These are phyloP conservation scores for Tuctoria greenei DNA, from an alignment of 176 grass and related monocot species.

Conservation along the genomic window DNA sequence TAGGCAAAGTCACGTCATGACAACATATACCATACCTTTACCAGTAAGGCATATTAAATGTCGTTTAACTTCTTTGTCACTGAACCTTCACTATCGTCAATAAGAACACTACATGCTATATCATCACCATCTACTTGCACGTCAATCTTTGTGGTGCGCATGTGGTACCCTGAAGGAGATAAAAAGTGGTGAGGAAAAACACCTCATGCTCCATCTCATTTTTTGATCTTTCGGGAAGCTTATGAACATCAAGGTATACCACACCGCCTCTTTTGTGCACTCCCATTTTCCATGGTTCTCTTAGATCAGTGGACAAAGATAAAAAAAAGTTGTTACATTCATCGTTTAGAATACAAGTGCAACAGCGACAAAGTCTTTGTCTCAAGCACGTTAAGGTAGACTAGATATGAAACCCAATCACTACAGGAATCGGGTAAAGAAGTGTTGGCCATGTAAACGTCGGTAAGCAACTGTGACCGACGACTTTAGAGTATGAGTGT, in stretches of 20 bases:
- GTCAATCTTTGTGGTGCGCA: not conserved
- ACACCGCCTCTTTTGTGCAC: conserved; percentile 91
- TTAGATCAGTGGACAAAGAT: conserved; percentile 76
- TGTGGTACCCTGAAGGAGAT: not conserved
- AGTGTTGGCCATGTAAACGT: no score
- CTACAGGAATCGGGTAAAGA: no score
- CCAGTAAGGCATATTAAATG: not conserved
- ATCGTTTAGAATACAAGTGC: conserved; percentile 27
- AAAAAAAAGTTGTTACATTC: conserved; percentile 11
- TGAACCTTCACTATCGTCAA: not conserved
- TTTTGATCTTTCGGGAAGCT: conserved; percentile 87
- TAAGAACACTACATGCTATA: not conserved
- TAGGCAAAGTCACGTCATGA: conserved; percentile 1
- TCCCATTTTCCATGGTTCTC: conserved; percentile 99
- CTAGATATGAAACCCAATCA: not conserved
- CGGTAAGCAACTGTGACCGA: no score
- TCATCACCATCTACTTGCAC: conserved; percentile 4
- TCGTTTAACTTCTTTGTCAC: not conserved
- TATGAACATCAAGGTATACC: conserved; percentile 98
- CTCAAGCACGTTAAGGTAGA: not conserved
- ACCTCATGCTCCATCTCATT: conserved; percentile 72
- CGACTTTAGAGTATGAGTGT: no score
- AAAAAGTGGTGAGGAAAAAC: not conserved
- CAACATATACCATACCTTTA: not conserved
- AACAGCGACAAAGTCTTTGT: not conserved